Conservation (phyloP, 2,329 filamentous ascomycete genomes). For the Talaromyces amestolkiae region DNA sequence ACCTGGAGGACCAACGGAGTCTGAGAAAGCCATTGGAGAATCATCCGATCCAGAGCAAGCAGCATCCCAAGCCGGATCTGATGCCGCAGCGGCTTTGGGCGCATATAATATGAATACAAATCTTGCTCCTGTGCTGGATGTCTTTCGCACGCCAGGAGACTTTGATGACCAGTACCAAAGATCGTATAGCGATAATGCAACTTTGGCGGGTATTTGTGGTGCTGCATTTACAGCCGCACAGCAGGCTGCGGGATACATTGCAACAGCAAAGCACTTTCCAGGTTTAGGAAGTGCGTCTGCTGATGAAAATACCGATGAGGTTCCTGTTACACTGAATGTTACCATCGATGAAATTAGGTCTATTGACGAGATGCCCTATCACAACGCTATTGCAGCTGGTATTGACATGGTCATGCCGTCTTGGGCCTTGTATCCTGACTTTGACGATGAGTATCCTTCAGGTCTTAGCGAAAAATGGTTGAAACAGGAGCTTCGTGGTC, state of each 20-base stretch:
- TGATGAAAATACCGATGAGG: constrained; percentile 29
- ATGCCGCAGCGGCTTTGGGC: constrained; percentile 25
- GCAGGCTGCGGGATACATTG: constrained; percentile 24
- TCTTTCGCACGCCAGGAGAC: constrained; percentile 28
- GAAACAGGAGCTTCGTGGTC: constrained; percentile 25
- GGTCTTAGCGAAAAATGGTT: constrained; percentile 29
- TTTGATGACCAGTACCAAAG: constrained; percentile 28
- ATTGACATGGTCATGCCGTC: constrained; percentile 33
- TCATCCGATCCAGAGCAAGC: constrained; percentile 21
- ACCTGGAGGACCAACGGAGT: constrained; percentile 26
- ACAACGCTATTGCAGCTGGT: constrained; percentile 26
- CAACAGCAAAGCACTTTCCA: constrained; percentile 34
- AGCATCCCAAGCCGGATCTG: constrained; percentile 25
- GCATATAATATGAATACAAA: constrained; percentile 27
- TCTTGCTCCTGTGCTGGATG: constrained; percentile 31
- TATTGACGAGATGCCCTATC: constrained; percentile 30
- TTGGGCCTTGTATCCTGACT: constrained; percentile 30
- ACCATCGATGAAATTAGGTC: constrained; percentile 24
- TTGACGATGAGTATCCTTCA: constrained; percentile 28
- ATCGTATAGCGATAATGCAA: constrained; percentile 29
- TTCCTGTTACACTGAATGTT: constrained; percentile 29
- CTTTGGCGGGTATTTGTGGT: constrained; percentile 25
- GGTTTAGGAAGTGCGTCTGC: constrained; percentile 28
- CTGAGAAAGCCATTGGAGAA: constrained; percentile 28
- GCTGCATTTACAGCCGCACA: constrained; percentile 26